These are phyloP conservation scores for Fusarium tupiense DNA, from an alignment of 2,329 filamentous ascomycete species.

Conservation along the genomic window DNA sequence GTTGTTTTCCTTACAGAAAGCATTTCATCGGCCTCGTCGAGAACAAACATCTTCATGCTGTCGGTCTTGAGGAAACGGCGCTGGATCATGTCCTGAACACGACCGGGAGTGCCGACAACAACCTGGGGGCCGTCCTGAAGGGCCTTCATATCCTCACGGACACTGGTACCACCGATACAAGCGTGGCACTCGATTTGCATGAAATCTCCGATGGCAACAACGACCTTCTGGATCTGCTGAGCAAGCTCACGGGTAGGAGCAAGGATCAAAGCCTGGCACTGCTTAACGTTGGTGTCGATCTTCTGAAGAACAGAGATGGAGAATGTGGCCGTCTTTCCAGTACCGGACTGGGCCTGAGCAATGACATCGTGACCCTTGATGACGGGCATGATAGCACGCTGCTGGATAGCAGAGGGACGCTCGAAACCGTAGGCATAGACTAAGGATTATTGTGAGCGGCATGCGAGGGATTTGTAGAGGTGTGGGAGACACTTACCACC, in stretches of 20 bases:
- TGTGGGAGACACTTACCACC: constrained; percentile 67
- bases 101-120: constrained; percentile 96
- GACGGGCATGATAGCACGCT: constrained; percentile 99
- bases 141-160: constrained; percentile 98
- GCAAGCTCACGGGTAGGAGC: constrained; percentile 98
- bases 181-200: constrained; percentile 99
- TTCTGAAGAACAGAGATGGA: constrained; percentile 99
- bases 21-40: constrained; percentile 99
- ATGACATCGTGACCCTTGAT: constrained; percentile 99
- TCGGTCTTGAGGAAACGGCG: constrained; percentile 97
- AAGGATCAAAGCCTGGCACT: constrained; percentile 97
- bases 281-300: constrained; percentile 94
- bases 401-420: constrained; percentile 99
- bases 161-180: constrained; percentile 98
- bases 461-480: constrained; percentile 27
- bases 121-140: constrained; percentile 96
- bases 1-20: constrained; percentile 73
- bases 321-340: constrained; percentile 99
- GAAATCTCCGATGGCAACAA: constrained; percentile 98
- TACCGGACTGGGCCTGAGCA: constrained; percentile 99
- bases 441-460: constrained; percentile 42
- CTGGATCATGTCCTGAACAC: constrained; percentile 99
- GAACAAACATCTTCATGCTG: constrained; percentile 99
- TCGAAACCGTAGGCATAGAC: constrained; percentile 99
- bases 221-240: constrained; percentile 99